A percentile compares a stretch with the other conserved stretches of the same genome.
phyloP scores from a whole-genome alignment of 2,329 filamentous ascomycete genomes.

The Alternaria sp. region DNA sequence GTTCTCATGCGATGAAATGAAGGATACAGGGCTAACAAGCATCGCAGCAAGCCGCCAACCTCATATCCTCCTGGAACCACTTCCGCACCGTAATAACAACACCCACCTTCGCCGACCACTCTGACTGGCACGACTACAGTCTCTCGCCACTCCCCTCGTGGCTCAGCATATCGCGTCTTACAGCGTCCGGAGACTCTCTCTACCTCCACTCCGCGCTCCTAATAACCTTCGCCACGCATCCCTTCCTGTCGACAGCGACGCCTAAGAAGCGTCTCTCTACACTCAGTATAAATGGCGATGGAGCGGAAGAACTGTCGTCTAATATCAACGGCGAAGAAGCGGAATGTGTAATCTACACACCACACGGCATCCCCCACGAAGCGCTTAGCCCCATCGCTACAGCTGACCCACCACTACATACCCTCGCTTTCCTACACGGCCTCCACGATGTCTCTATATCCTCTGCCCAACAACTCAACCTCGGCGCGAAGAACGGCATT shows the following conservation, averaged over 20 bases:
- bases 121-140: slow-evolving; percentile 56
- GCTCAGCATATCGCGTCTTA: slow-evolving; percentile 66
- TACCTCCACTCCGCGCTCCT: slow-evolving; percentile 66
- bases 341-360: slow-evolving; percentile 68
- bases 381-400: slow-evolving; percentile 54
- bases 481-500: slow-evolving; percentile 68
- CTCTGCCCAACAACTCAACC: slow-evolving; percentile 63
- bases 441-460: slow-evolving; percentile 65
- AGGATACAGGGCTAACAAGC: background rate
- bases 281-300: slow-evolving; percentile 39
- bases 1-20: background rate
- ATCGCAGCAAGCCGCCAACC: slow-evolving; percentile 58
- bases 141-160: slow-evolving; percentile 61
- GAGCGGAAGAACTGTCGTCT: slow-evolving; percentile 25
- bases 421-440: slow-evolving; percentile 68
- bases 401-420: slow-evolving; percentile 56
- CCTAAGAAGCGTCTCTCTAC: slow-evolving; percentile 38
- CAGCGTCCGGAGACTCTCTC: slow-evolving; percentile 60
- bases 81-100: slow-evolving; percentile 63
- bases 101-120: slow-evolving; percentile 51
- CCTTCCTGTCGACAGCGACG: slow-evolving; percentile 31
- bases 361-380: slow-evolving; percentile 63
- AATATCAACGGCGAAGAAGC: slow-evolving; percentile 35
- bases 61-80: slow-evolving; percentile 65
- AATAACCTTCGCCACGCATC: slow-evolving; percentile 58